Base-by-base conservation (phyloP, 106 monocot genomes). In the Dioscorea zingiberensis region DNA sequence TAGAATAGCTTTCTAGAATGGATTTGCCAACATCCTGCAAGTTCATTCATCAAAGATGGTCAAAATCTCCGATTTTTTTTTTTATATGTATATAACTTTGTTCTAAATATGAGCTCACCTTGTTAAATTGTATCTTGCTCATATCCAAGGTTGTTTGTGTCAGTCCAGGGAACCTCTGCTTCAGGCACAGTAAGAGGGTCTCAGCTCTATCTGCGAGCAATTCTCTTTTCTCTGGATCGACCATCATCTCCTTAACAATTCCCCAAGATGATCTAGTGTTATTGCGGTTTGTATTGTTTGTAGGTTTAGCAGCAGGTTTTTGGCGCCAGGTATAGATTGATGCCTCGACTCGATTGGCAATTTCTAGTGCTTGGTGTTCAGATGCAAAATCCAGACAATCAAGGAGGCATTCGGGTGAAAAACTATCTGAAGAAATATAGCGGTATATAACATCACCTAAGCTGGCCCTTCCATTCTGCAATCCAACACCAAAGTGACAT, bases 101-200 rank as follows among this genome's bases (percentile, higher is more conserved):
- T n/a, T n/a, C n/a, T n/a, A n/a, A n/a, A n/a, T n/a, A n/a, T n/a
- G n/a, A n/a, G n/a, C n/a, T n/a, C n/a, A 94, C 94, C 94, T 90
- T 94, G 71, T 90, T 90, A 63, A 65, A 88, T 65, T 94, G 94
- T 26, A 94, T 90, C 70, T 94, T 94, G 86, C 86, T 75, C 82
- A 78, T 94, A 58, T 94, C 94, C 62, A 94, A 64, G 12, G 75
- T 76, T 26, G 94, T 94, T 64, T 94, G 94, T 11, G 94, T 87
- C 7, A 94, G 80, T 16, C 79, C 81, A 45, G 94, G 94, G 58
- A 87, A 94, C 67, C 87, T 75, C 66, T 94, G 94, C 78, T 94
- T 94, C 77, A 94, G 61, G 69, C 84, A 94, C 21, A 90, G 64
- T 49, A 94, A 55, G 60, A 94, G 79, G 29, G 74, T 67, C 72